Evolutionary conservation across 2,329 filamentous ascomycete genomes (phyloP).

Genomic region (Fusarium protoensiforme): DNA sequence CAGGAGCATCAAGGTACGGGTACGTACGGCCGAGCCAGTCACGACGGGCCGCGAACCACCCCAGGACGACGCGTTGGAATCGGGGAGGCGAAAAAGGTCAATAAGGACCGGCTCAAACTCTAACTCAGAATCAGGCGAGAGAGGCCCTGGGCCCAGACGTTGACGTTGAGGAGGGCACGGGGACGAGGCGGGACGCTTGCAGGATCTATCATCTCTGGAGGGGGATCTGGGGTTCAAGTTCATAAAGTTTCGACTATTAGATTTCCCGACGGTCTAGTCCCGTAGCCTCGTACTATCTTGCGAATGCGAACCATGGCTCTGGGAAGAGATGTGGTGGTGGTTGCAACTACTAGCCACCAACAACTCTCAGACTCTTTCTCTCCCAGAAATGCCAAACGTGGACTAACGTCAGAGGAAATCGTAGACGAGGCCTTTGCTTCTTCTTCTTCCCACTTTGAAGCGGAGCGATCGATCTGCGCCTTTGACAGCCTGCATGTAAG

Average conservation of each 20-base stretch:
- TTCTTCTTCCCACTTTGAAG: neutral
- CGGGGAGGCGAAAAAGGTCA: constrained; percentile 35
- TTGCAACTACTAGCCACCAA: neutral
- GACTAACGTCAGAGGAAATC: neutral
- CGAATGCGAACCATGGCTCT: neutral
- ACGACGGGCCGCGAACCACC: neutral
- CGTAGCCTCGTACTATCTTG: neutral
- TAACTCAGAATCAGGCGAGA: constrained; percentile 8
- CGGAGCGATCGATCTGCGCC: constrained; percentile 8
- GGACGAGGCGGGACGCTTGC: constrained; percentile 24
- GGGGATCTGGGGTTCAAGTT: constrained; percentile 12
- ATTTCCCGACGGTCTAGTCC: constrained; percentile 21
- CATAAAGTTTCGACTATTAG: constrained; percentile 28
- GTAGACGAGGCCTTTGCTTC: neutral
- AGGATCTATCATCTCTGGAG: constrained; percentile 23
- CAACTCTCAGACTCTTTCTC: neutral
- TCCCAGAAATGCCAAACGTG: neutral
- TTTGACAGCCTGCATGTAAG: constrained; percentile 8
- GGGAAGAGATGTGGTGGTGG: constrained; percentile 1
- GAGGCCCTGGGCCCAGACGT: neutral
- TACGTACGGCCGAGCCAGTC: constrained; percentile 10
- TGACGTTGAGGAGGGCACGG: neutral
- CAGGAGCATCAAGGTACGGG: neutral
- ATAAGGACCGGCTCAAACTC: constrained; percentile 20
- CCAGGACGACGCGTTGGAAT: neutral